phyloP scores from a whole-genome alignment of 805 yeast species.

The Hanseniaspora hatyaiensis region DNA sequence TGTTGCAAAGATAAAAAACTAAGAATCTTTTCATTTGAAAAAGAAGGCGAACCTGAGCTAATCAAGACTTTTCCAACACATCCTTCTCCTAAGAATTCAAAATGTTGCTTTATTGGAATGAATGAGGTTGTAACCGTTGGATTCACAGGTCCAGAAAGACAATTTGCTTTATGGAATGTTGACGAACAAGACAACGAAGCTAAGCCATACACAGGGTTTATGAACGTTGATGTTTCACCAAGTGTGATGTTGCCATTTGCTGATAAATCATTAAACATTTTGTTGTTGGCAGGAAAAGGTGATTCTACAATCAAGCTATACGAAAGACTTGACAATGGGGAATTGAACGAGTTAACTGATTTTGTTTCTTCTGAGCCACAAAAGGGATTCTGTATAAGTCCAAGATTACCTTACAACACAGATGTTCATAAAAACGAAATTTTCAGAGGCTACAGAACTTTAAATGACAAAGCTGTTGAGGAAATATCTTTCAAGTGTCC shows the following conservation, averaged over 20 bases:
- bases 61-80: constrained; percentile 82
- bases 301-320: constrained; percentile 94
- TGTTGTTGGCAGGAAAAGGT: constrained; percentile 92
- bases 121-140: constrained; percentile 85
- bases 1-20: constrained; percentile 82
- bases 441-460: constrained; percentile 71
- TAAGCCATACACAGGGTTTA: constrained; percentile 59
- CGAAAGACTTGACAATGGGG: constrained; percentile 73
- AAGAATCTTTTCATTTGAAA: constrained; percentile 82
- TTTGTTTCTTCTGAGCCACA: constrained; percentile 84
- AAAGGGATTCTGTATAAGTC: constrained; percentile 87
- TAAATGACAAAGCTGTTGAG: constrained; percentile 71
- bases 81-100: constrained; percentile 79
- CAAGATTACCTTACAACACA: constrained; percentile 53
- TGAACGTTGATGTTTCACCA: constrained; percentile 75
- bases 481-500: constrained; percentile 91
- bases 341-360: constrained; percentile 74
- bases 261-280: constrained; percentile 67
- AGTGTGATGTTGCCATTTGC: constrained; percentile 88
- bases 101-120: constrained; percentile 85
- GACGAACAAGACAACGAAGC: constrained; percentile 65
- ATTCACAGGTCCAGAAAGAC: constrained; percentile 85
- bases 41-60: constrained; percentile 42
- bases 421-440: constrained; percentile 77
- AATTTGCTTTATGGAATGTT: constrained; percentile 87